Base-by-base conservation (phyloP, 1,284 basidiomycete genomes). In the Sanghuangporus baumii region DNA sequence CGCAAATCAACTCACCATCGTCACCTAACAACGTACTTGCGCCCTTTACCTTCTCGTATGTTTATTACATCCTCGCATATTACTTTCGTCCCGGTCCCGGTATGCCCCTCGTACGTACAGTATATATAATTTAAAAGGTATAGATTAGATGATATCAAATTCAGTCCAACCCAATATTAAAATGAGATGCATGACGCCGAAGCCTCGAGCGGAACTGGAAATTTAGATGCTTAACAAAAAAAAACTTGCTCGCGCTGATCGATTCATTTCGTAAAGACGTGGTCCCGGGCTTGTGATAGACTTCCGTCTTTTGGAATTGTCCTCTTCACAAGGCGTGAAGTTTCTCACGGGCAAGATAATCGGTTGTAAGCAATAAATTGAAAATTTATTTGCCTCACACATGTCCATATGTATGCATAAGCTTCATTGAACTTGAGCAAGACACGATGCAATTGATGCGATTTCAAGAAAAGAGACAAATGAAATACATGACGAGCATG, bases 61-160 rank as follows among this genome's bases (percentile, higher is more conserved):
- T 50, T 60, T 60, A 60, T 48, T 60, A 40, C 59, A 20, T 60
- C 40, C n/a, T 36, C 38, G 31, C 23, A 26, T 55, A 48, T 41
- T 60, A 14, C 36, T 46, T 26, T 20, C 43, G n/a, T 56, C 41
- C 34, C n/a, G 4, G 18, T n/a, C 31, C 31, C 36, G 40, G 40
- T 46, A 46, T 46, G 43, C 43, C 2, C 5, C 26, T 46, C 43
- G 16, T 46, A 46, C 43, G 43, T 46, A 14, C 36, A 20, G 14
- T 31, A 8, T 37, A 50, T 51, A 18, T 36, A 18, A 20, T 18
- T 34, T 14, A 38, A 12, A 31, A 46, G 43, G 31, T 6, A 54
- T 60, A 60, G 18, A 55, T 26, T 58, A 48, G 34, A 61, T 11
- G 31, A 55, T n/a, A 54, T 5, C 2, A 12, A 37, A 41, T 16